Evolutionary conservation across 2,329 filamentous ascomycete species (phyloP).

Genomic region (Corinectria fuckeliana): DNA sequence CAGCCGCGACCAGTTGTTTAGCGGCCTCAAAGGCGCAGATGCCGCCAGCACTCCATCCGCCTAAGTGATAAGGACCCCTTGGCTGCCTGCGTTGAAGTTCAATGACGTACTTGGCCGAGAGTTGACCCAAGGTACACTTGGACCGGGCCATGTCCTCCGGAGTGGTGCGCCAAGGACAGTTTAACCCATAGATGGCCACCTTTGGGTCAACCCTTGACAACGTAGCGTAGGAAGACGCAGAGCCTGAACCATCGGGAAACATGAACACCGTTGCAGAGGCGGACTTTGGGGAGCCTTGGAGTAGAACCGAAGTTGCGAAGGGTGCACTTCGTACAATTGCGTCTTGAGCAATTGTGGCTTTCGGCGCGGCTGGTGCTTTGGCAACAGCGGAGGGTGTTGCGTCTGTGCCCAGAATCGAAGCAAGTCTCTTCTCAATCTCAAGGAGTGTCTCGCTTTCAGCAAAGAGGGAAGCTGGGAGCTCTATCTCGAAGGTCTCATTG

Average conservation of each 20-base stretch:
- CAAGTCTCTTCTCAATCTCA: constrained; percentile 28
- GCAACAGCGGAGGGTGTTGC: neutral
- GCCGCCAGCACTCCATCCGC: constrained; percentile 80
- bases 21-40: constrained; percentile 74
- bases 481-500: constrained; percentile 36
- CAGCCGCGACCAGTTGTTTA: constrained; percentile 62
- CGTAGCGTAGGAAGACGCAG: constrained; percentile 38
- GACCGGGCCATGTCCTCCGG: constrained; percentile 59
- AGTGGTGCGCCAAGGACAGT: constrained; percentile 69
- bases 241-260: constrained; percentile 41
- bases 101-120: constrained; percentile 50
- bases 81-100: constrained; percentile 77
- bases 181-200: constrained; percentile 59
- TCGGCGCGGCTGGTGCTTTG: neutral
- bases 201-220: constrained; percentile 49
- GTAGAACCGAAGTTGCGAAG: constrained; percentile 32
- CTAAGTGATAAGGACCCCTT: constrained; percentile 69
- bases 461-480: constrained; percentile 25
- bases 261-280: constrained; percentile 30
- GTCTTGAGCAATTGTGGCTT: neutral
- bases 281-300: constrained; percentile 26
- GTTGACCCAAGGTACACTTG: constrained; percentile 25
- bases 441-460: constrained; percentile 24
- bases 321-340: constrained; percentile 18
- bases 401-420: constrained; percentile 1